These are phyloP conservation scores for Cinnamomum chago DNA, from an alignment of 164 flowering plant genomes.

Conservation along the genomic window DNA sequence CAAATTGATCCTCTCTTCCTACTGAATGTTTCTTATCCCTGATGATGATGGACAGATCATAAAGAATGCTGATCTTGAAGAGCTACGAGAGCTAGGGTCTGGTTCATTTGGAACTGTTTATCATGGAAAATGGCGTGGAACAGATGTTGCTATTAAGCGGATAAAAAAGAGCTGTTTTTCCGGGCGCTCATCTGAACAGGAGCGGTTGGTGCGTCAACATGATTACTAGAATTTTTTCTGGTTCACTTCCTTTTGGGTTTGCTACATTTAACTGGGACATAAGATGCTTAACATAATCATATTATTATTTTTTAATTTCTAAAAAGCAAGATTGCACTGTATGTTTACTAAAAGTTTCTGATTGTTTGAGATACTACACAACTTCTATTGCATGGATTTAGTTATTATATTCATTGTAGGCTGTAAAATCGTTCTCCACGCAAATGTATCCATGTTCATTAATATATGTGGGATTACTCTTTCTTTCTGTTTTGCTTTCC, in stretches of 20 bases:
- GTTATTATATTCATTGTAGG: too few relatives aligned
- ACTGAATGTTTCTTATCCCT: constrained; percentile 25
- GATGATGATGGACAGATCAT: constrained; percentile 51
- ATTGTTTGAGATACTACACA: not conserved
- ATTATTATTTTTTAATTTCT: too few relatives aligned
- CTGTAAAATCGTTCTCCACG: not conserved
- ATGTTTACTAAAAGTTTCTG: not conserved
- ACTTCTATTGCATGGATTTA: not conserved
- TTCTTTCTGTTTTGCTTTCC: constrained; percentile 3
- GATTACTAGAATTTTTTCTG: not conserved
- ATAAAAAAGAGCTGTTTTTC: constrained; percentile 80
- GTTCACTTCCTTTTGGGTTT: not conserved
- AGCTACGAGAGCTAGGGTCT: constrained; percentile 73
- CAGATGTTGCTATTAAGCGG: constrained; percentile 93
- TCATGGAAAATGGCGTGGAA: constrained; percentile 91
- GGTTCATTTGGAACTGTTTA: constrained; percentile 94
- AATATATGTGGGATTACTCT: not conserved
- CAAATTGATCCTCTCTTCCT: not conserved
- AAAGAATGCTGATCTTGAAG: constrained; percentile 89
- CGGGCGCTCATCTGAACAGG: constrained; percentile 82
- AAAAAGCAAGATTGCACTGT: not conserved
- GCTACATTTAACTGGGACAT: not conserved
- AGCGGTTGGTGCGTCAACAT: constrained; percentile 58
- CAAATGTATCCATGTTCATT: not conserved
- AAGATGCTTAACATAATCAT: not conserved